Conservation (phyloP, 352 stramenopile genomes). For the Pythium folliculosum region DNA sequence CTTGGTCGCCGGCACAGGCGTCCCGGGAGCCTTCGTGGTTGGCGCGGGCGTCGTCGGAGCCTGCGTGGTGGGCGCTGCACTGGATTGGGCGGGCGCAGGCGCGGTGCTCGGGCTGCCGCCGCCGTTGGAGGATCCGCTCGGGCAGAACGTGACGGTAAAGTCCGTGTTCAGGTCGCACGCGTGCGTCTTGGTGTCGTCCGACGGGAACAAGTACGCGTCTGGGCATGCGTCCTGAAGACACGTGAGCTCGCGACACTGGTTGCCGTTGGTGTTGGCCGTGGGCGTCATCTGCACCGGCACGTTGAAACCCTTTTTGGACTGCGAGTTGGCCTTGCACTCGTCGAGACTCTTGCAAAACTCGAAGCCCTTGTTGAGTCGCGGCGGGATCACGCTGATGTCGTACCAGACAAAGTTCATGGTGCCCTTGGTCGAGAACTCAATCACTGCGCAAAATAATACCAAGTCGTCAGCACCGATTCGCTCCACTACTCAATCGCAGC, state of each 20-base stretch:
- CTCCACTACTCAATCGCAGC: neutral
- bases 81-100: neutral
- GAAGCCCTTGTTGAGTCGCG: conserved; percentile 45
- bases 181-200: conserved; percentile 78
- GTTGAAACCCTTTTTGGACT: conserved; percentile 67
- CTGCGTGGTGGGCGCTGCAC: neutral
- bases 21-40: neutral
- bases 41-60: conserved; percentile 2
- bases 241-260: conserved; percentile 58
- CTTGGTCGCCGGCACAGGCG: conserved; percentile 3
- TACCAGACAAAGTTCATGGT: conserved; percentile 59
- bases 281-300: conserved; percentile 58
- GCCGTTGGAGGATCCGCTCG: conserved; percentile 19
- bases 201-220: conserved; percentile 70
- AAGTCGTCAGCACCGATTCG: neutral
- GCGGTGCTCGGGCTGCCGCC: conserved; percentile 11
- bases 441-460: conserved; percentile 27
- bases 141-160: conserved; percentile 74
- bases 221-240: conserved; percentile 56
- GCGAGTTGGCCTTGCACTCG: conserved; percentile 66
- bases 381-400: conserved; percentile 74
- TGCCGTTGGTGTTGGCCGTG: conserved; percentile 55
- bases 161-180: conserved; percentile 60
- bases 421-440: conserved; percentile 69
- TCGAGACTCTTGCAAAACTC: conserved; percentile 65